phyloP scores from a whole-genome alignment of 208 protist species.

The Kentomonas sorsogonicus region DNA sequence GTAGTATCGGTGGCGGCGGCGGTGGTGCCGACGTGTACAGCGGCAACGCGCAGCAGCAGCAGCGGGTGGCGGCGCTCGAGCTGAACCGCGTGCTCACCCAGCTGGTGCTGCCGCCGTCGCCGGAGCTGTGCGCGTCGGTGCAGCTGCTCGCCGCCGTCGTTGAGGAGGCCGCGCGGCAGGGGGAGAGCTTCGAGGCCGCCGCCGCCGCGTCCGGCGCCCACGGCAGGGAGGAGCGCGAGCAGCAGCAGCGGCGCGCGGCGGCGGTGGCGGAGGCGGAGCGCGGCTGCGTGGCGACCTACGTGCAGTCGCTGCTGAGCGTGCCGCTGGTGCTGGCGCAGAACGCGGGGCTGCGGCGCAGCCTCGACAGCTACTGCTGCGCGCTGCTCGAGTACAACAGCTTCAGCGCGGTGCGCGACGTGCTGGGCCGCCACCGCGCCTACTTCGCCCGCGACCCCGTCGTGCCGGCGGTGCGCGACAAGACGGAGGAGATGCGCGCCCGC shows the following conservation, averaged over 20 bases:
- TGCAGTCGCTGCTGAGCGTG: slow-evolving; percentile 35
- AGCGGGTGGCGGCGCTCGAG: background rate
- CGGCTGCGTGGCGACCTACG: slow-evolving; percentile 18
- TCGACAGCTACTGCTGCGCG: slow-evolving; percentile 48
- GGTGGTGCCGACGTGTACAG: no score
- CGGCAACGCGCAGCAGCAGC: slow-evolving; percentile 9
- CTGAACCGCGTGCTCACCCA: slow-evolving; percentile 23
- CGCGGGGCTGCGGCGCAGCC: slow-evolving; percentile 15
- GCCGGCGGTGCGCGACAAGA: background rate
- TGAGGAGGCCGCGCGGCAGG: slow-evolving; percentile 42
- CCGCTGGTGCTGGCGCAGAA: slow-evolving; percentile 19
- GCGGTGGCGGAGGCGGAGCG: slow-evolving; percentile 8
- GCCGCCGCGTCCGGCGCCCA: background rate
- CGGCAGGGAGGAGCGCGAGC: background rate
- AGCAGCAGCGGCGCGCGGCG: background rate
- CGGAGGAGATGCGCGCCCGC: background rate
- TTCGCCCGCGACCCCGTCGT: background rate
- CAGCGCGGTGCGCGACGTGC: slow-evolving; percentile 30
- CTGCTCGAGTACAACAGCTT: slow-evolving; percentile 51
- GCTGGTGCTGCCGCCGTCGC: slow-evolving; percentile 53
- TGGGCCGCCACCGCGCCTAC: slow-evolving; percentile 7
- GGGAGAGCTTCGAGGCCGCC: slow-evolving; percentile 38
- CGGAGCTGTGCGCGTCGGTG: slow-evolving; percentile 49
- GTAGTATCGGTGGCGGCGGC: no score
- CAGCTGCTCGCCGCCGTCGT: slow-evolving; percentile 31